Evolutionary conservation across 2,329 filamentous ascomycete species (phyloP), one percentile per base, ranked within the genome.

Genomic region (Alternaria sp.): DNA sequence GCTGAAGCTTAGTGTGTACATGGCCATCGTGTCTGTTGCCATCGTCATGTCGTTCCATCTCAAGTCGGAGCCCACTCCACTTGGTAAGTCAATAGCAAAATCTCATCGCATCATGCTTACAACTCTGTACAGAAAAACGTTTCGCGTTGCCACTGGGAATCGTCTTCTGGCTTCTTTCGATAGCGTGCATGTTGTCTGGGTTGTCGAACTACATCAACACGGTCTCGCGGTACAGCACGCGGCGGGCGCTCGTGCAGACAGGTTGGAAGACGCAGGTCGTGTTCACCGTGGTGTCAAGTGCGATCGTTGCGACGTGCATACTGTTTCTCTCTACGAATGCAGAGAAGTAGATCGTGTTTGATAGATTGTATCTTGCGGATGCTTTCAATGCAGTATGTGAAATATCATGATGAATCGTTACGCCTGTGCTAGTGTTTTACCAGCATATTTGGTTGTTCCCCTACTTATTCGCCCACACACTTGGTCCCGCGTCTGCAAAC

Each of bases 21-120:
- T 98, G 87, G 89, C 93, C 67, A 85, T 99, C 55, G 93, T 98
- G 9, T 89, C 92, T 26, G 88, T 97, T 30, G 95, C 96, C 54
- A 97, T 99, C 69, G 89, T 97, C 10, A 85, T 97, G 54, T 97
- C 93, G 13, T 99, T 99, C 79, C 95, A 99, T 76, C 86, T 99
- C 53, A 94, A 93, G 75, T 84, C 84, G 17, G 81, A 89, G 71
- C 92, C 96, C 17, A 67, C 67, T 10, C 49, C 66, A 19, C 62
- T 72, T 12, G 67, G 70, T 74, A 66, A 45, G 67, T 61, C 21
- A 5, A 17, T 40, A 51, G 11, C 30, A 28, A n/a, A 40, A 8
- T 10, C 15, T 26, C 10, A 6, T 8, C 21, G 17, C 15, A 7
- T 32, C 6, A 11, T 67, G 44, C 25, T 28, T 13, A 50, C 10